phyloP scores from a whole-genome alignment of 306 rosid genomes.

The Geum urbanum region DNA sequence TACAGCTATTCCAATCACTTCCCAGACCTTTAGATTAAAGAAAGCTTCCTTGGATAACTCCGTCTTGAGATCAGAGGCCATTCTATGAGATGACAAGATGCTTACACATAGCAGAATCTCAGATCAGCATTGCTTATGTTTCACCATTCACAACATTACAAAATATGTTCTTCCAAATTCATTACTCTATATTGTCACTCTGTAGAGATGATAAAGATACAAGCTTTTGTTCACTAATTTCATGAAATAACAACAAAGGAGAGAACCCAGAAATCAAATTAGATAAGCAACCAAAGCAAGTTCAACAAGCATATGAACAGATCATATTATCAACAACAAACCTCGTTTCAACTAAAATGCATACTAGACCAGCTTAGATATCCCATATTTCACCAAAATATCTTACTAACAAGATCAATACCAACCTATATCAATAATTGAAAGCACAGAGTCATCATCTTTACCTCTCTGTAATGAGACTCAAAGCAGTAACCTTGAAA shows the following conservation, averaged over 20 bases:
- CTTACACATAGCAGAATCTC: conserved; percentile 38
- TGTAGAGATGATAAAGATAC: background rate
- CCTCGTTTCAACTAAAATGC: conserved; percentile 16
- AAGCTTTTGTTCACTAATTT: conserved; percentile 2
- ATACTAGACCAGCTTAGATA: conserved; percentile 6
- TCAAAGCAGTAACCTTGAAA: conserved; percentile 34
- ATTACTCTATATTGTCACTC: background rate
- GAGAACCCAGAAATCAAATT: conserved; percentile 18
- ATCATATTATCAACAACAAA: conserved; percentile 18
- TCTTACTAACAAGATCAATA: conserved; percentile 16
- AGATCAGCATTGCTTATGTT: conserved; percentile 14
- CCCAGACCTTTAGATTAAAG: conserved; percentile 77
- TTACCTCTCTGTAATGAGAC: conserved; percentile 29
- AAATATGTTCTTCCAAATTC: conserved; percentile 19
- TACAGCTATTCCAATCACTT: conserved; percentile 73
- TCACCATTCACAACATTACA: conserved; percentile 10
- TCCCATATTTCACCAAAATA: background rate
- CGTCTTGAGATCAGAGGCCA: conserved; percentile 61
- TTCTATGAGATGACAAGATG: conserved; percentile 28
- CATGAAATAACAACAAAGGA: conserved; percentile 6
- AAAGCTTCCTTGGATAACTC: conserved; percentile 65
- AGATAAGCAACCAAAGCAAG: conserved; percentile 10
- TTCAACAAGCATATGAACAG: conserved; percentile 12
- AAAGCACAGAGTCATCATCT: background rate
- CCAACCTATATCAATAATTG: background rate